Evolutionary conservation across 2,329 filamentous ascomycete species (phyloP).

Genomic region (Cercospora sesami): DNA sequence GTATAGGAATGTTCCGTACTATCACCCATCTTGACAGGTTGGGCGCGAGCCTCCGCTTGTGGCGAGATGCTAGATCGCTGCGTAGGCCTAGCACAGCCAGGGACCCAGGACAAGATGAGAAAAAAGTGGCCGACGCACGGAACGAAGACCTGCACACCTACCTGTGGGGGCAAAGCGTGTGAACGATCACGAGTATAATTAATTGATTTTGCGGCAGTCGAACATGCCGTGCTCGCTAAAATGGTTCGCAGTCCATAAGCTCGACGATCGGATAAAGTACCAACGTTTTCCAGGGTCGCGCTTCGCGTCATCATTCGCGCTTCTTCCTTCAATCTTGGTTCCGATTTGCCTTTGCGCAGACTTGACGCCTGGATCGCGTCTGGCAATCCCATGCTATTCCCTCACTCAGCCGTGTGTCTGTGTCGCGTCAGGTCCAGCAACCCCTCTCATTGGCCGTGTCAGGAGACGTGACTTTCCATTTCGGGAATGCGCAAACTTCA

Average conservation of each 20-base stretch:
- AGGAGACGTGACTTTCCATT: not conserved
- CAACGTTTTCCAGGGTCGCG: conserved; percentile 8
- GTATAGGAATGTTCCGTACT: not conserved
- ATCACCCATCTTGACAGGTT: not conserved
- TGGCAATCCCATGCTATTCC: not conserved
- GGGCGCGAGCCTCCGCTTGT: not conserved
- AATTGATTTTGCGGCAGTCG: not conserved
- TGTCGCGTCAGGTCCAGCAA: not conserved
- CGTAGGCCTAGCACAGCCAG: not conserved
- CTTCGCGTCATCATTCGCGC: not conserved
- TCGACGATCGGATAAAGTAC: not conserved
- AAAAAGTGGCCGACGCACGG: not conserved
- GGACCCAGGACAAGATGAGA: not conserved
- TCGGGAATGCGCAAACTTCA: not conserved
- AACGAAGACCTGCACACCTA: not conserved
- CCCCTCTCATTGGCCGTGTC: not conserved
- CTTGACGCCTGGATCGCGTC: not conserved
- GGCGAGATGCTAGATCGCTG: not conserved
- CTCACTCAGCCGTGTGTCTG: not conserved
- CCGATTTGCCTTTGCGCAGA: not conserved
- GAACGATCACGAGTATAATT: not conserved
- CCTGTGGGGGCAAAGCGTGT: not conserved
- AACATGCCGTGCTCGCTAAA: not conserved
- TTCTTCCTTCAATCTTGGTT: not conserved
- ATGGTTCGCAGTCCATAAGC: not conserved